Base-by-base conservation (phyloP, 1,284 basidiomycete genomes). In the Pascua sp. region DNA sequence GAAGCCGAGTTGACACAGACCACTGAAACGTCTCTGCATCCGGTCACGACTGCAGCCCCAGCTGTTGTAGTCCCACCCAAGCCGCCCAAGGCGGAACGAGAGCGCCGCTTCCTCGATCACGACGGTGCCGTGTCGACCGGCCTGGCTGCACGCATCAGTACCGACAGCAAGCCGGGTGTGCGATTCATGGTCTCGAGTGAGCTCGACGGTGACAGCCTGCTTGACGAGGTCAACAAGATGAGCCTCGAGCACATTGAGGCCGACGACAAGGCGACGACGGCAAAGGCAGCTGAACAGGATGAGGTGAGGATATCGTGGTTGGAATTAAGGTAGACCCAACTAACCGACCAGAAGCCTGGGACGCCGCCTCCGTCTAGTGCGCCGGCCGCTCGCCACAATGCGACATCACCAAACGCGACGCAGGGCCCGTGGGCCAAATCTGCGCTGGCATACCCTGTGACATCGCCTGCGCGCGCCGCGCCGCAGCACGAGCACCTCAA, bases 171-270 rank as follows among this genome's bases (percentile, higher is more conserved):
- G 44, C 57, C 61, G 10, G 54, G 37, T 11, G 61, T 62, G 17
- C 62, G 75, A 16, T 79, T 79, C 65, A 76, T 77, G 71, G 75
- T 78, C 0, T 71, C 73, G 2, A 73, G 71, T 53, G 77, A 79
- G 58, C 63, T 78, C 4, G 75, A 78, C 43, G 74, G 71, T 7
- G 75, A 78, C 53, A 73, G 71, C 50, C 58, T 78, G 24, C 60
- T 78, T 15, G 72, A 77, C 36, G 76, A 78, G 59, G 69, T 78
- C 10, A 76, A 77, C 61, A 75, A 76, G 66, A 76, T 75, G 68
- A 76, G 71, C 55, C 59, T 78, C 48, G 74, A 75, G 53, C 68
- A 67, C 24, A 64, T 76, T 11, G 73, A 74, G 47, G 64, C 55
- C n/a, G 62, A 56, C 17, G 64, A 67, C 43, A 64, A 61, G 43